Conservation (phyloP, 306 rosid genomes). For the Nissolia schottii region DNA sequence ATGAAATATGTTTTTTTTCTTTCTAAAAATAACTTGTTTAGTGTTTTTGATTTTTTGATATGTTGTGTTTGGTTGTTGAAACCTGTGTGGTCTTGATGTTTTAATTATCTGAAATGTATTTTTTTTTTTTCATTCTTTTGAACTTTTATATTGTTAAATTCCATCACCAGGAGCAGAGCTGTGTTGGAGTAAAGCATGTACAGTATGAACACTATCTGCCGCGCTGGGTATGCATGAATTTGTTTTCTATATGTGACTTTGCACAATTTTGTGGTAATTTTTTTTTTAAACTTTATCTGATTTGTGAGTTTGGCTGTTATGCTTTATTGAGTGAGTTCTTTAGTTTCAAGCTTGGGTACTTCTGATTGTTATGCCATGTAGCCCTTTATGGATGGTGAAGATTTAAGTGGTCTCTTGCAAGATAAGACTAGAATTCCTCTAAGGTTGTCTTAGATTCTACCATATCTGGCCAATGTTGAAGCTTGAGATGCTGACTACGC, state of each 20-base stretch:
- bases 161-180: slow-evolving; percentile 32
- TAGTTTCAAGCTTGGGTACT: background rate
- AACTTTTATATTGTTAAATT: slow-evolving; percentile 21
- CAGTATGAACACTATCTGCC: slow-evolving; percentile 29
- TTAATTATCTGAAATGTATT: background rate
- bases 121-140: background rate
- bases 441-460: slow-evolving; percentile 1
- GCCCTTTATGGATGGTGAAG: background rate
- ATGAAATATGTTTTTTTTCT: background rate
- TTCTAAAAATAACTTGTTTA: too few relatives aligned
- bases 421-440: background rate
- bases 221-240: slow-evolving; percentile 29
- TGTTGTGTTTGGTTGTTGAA: background rate
- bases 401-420: background rate
- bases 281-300: background rate
- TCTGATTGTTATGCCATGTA: background rate
- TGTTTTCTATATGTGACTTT: background rate
- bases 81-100: background rate
- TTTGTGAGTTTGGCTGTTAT: too few relatives aligned
- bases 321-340: too few relatives aligned
- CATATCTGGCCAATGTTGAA: too few relatives aligned
- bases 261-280: background rate
- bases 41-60: background rate
- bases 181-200: slow-evolving; percentile 31
- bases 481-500: too few relatives aligned